Evolutionary conservation across 139 green algal species (phyloP), one percentile per base, ranked within the genome.

Genomic region (Eudorina sp.): DNA sequence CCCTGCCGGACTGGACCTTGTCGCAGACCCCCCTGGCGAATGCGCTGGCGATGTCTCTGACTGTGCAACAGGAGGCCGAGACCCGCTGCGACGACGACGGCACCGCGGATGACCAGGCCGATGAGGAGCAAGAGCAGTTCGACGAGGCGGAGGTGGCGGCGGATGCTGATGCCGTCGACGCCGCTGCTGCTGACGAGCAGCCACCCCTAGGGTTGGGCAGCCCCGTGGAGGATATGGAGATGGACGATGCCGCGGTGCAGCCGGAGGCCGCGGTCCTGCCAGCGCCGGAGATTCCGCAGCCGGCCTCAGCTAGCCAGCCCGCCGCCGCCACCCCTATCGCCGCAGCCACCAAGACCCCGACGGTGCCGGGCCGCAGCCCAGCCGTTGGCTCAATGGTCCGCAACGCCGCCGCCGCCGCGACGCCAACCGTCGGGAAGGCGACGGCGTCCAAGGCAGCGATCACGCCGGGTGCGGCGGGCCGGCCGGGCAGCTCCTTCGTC

Each of bases 401-500:
- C 73, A 66, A 83, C 45, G 46, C 74, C 40, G 21, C 73, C 73
- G 43, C 43, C 27, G 13, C 45, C 73, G n/a, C n/a, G n/a, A n/a
- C n/a, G n/a, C n/a, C n/a, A n/a, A n/a, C n/a, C n/a, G n/a, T n/a
- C n/a, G n/a, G n/a, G n/a, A 82, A 82, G 73, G 23, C 16, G 21
- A 40, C 27, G 23, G 13, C n/a, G n/a, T n/a, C 73, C 1, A 53
- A 41, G 29, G 46, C 73, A 36, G 34, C 13, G 2, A 70, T 34
- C 4, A 34, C 53, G 9, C 4, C 43, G 9, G 40, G 43, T 45
- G 45, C 43, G 25, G 43, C 73, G 27, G 41, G 45, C 45, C 16
- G 36, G 68, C 34, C 36, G 11, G n/a, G 4, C 36, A 55, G 40
- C 53, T n/a, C 78, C 36, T 85, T 75, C 79, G 43, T 85, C 51